Percentiles rank a stretch among this genome's conserved stretches.
Evolutionary conservation across 495 filamentous ascomycete genomes (phyloP).

Genomic region (Podospora appendiculata): DNA sequence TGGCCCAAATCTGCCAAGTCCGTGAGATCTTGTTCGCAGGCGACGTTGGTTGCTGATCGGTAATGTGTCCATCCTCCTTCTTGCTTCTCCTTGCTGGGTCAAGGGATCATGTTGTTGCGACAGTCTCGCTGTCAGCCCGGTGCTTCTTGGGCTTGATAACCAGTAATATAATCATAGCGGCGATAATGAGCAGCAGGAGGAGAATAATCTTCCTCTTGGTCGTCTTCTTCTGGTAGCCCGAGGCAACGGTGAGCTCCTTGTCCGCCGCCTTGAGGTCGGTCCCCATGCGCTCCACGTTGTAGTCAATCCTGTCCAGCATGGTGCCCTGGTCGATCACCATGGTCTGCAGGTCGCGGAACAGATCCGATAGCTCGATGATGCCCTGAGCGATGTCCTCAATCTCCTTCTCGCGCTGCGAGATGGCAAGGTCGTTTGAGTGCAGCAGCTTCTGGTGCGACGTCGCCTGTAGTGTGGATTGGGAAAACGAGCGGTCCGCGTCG

Average conservation of each 20-base stretch:
- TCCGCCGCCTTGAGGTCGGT: constrained; percentile 84
- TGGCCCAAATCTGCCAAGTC: too few relatives aligned
- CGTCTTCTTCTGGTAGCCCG: constrained; percentile 79
- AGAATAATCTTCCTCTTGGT: constrained; percentile 89
- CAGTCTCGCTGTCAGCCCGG: background rate
- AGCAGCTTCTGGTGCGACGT: constrained; percentile 53
- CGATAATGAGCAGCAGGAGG: constrained; percentile 72
- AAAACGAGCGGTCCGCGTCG: constrained; percentile 85
- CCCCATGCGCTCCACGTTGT: constrained; percentile 91
- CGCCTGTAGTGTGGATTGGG: constrained; percentile 79
- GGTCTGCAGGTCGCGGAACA: constrained; percentile 89
- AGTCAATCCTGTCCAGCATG: constrained; percentile 96
- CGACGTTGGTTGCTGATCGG: too few relatives aligned
- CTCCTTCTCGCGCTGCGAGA: constrained; percentile 89
- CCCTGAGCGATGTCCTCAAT: constrained; percentile 97
- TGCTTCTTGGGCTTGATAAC: constrained; percentile 70
- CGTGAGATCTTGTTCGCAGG: too few relatives aligned
- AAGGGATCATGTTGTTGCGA: background rate
- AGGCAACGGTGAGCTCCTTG: constrained; percentile 78
- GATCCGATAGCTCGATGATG: constrained; percentile 91
- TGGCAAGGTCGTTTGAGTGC: constrained; percentile 73
- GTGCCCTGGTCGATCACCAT: constrained; percentile 99
- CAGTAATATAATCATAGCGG: constrained; percentile 80
- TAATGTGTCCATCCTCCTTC: too few relatives aligned
- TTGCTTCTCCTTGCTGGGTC: too few relatives aligned